Conservation (phyloP, 805 yeast genomes). For the Starmerella riodocensis region DNA sequence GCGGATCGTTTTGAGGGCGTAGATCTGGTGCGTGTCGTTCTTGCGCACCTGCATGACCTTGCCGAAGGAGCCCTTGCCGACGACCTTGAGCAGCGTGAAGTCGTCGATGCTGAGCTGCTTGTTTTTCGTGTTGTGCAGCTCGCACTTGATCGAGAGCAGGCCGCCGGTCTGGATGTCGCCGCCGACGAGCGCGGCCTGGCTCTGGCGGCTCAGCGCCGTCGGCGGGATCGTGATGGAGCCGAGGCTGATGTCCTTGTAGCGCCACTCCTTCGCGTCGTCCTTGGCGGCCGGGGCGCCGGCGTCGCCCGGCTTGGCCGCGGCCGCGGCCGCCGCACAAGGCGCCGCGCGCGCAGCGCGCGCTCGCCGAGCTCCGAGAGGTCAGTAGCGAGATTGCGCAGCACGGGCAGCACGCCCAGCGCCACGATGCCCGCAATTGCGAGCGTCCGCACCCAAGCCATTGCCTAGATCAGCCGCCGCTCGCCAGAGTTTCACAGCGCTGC, state of each 20-base stretch:
- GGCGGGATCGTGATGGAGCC: conserved; percentile 16
- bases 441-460: no score
- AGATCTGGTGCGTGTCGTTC: conserved; percentile 86
- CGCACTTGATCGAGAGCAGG: conserved; percentile 17
- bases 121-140: conserved; percentile 21
- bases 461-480: no score
- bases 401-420: no score
- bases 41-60: conserved; percentile 98
- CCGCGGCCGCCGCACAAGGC: no score
- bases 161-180: no score
- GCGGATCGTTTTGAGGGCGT: conserved; percentile 86
- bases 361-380: no score
- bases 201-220: conserved; percentile 28
- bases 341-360: no score
- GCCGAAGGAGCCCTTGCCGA: conserved; percentile 96
- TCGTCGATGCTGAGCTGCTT: conserved; percentile 73
- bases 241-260: conserved; percentile 23
- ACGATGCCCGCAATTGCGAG: no score
- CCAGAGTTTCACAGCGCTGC: no score
- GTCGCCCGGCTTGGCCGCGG: no score
- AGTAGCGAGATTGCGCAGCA: no score
- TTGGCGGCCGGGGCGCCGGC: conserved; percentile 33
- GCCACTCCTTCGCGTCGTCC: conserved; percentile 66
- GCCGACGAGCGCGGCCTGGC: conserved; percentile 8
- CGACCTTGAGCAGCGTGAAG: conserved; percentile 83